These are phyloP conservation scores for Davidsoniella eucalypti DNA, from an alignment of 2,329 filamentous ascomycete species.

Conservation along the genomic window DNA sequence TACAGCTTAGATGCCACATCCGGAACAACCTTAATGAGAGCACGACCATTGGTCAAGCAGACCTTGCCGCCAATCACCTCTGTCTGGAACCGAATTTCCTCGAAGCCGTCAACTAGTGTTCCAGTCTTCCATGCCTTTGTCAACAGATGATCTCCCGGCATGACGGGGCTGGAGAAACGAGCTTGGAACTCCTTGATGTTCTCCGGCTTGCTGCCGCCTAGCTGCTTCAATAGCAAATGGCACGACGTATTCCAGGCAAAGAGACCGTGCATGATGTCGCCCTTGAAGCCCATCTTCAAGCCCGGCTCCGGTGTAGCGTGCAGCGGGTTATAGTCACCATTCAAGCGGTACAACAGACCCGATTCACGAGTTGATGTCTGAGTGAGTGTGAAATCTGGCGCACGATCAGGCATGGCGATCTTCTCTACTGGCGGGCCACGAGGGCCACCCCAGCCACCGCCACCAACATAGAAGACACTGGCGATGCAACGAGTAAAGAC, in stretches of 20 bases:
- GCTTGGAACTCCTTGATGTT: conserved; percentile 84
- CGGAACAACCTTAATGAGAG: conserved; percentile 49
- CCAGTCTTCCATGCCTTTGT: conserved; percentile 71
- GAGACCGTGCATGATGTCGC: conserved; percentile 75
- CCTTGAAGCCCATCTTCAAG: conserved; percentile 78
- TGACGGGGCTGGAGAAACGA: conserved; percentile 70
- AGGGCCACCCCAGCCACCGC: conserved; percentile 72
- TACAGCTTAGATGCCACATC: conserved; percentile 30
- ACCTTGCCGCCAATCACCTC: conserved; percentile 68
- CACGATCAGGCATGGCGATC: conserved; percentile 59
- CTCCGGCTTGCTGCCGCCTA: conserved; percentile 61
- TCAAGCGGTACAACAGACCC: conserved; percentile 64
- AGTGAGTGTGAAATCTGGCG: conserved; percentile 53
- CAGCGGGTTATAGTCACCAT: conserved; percentile 88
- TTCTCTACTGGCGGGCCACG: conserved; percentile 70
- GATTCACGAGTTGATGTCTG: conserved; percentile 58
- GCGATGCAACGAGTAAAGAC: conserved; percentile 42
- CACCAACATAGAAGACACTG: conserved; percentile 64
- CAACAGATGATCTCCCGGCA: conserved; percentile 65
- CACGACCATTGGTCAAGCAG: conserved; percentile 73
- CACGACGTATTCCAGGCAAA: conserved; percentile 72
- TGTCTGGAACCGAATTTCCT: conserved; percentile 70
- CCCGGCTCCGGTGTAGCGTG: conserved; percentile 77
- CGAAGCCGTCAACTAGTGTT: conserved; percentile 42
- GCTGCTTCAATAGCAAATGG: conserved; percentile 53